phyloP scores from a whole-genome alignment of 164 flowering plant genomes.

The Houttuynia cordata region DNA sequence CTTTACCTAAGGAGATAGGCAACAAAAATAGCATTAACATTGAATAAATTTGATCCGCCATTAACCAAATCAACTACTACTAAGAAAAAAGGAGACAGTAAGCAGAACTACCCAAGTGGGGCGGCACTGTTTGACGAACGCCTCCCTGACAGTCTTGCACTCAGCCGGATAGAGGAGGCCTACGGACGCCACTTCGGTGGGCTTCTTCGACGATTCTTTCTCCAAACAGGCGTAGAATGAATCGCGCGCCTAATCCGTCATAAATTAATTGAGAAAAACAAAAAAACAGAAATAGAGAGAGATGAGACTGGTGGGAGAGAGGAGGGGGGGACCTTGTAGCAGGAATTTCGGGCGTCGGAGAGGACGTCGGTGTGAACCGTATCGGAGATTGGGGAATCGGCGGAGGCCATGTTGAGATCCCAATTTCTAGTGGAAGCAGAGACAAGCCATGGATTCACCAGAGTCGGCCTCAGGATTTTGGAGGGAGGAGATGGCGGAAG shows the following conservation, averaged over 20 bases:
- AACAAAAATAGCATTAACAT: neutral
- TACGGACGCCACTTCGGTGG: slow-evolving; percentile 64
- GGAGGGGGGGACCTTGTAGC: slow-evolving; percentile 81
- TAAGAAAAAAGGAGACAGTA: neutral
- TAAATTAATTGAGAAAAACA: neutral
- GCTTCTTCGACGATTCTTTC: slow-evolving; percentile 60
- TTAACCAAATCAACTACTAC: neutral
- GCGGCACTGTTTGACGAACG: slow-evolving; percentile 51
- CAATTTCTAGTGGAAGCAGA: neutral
- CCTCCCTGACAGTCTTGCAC: slow-evolving; percentile 50
- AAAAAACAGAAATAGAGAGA: too few relatives aligned
- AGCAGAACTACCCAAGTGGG: slow-evolving; percentile 60
- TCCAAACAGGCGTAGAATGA: slow-evolving; percentile 71
- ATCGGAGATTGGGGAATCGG: slow-evolving; percentile 9
- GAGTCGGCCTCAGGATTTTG: too few relatives aligned
- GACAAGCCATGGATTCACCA: too few relatives aligned
- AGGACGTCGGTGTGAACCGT: slow-evolving; percentile 51
- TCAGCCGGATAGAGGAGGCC: slow-evolving; percentile 65
- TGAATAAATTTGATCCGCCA: too few relatives aligned
- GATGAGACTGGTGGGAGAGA: neutral
- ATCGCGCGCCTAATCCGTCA: slow-evolving; percentile 79
- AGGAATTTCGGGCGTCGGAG: slow-evolving; percentile 45
- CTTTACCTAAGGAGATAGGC: slow-evolving; percentile 47
- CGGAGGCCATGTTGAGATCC: slow-evolving; percentile 3
- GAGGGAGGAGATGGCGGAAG: too few relatives aligned